Conservation (phyloP, 2,329 filamentous ascomycete species). For the Apiospora aurea region DNA sequence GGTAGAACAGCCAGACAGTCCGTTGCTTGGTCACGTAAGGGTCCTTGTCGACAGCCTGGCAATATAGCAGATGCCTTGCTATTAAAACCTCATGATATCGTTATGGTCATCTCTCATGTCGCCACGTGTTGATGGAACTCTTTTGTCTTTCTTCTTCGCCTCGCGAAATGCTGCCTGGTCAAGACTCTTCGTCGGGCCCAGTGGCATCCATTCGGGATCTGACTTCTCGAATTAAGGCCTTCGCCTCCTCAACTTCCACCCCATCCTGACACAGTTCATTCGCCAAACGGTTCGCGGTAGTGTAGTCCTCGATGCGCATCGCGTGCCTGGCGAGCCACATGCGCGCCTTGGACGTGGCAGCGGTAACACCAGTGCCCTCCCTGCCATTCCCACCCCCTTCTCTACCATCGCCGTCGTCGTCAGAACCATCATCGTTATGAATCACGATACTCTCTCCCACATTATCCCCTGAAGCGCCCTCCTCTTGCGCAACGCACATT, state of each 20-base stretch:
- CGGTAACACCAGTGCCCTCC: constrained; percentile 80
- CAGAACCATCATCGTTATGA: constrained; percentile 57
- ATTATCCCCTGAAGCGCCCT: constrained; percentile 61
- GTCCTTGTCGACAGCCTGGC: not conserved
- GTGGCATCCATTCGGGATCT: constrained; percentile 72
- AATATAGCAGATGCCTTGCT: not conserved
- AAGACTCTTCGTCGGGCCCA: constrained; percentile 21
- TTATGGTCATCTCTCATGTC: constrained; percentile 13
- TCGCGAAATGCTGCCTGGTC: constrained; percentile 1
- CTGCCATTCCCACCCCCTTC: constrained; percentile 19
- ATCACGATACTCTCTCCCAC: constrained; percentile 60
- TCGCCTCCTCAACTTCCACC: constrained; percentile 95
- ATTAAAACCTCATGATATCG: constrained; percentile 5
- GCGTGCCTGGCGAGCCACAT: constrained; percentile 92
- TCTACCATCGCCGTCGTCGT: constrained; percentile 48
- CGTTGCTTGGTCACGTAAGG: not conserved
- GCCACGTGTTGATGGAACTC: constrained; percentile 10
- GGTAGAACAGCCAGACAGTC: not conserved
- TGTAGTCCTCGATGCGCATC: constrained; percentile 77
- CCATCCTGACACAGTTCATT: constrained; percentile 95
- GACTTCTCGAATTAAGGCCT: constrained; percentile 88
- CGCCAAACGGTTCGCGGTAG: constrained; percentile 79
- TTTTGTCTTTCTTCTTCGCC: not conserved
- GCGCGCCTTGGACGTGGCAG: constrained; percentile 88
- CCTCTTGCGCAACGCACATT: constrained; percentile 90